Evolutionary conservation across 345 rosid species (phyloP).

Genomic region (Ceriops decandra): DNA sequence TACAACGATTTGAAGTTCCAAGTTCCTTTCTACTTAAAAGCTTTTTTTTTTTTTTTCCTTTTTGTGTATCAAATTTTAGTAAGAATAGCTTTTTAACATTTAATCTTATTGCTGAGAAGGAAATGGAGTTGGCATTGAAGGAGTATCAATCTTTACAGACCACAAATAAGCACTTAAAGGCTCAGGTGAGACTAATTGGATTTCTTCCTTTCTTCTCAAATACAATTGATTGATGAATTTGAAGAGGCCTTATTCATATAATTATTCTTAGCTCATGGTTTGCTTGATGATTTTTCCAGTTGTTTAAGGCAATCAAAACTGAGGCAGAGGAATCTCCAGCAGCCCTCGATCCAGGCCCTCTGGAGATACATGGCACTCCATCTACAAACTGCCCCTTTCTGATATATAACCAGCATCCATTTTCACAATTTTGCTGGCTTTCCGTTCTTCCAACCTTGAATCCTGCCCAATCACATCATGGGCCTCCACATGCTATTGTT

Average conservation of each 20-base stretch:
- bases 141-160: slow-evolving; percentile 60
- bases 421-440: slow-evolving; percentile 69
- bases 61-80: neutral
- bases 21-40: neutral
- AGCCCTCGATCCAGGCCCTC: slow-evolving; percentile 29
- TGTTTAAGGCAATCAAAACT: slow-evolving; percentile 42
- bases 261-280: neutral
- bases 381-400: slow-evolving; percentile 43
- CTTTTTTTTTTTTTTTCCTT: no score
- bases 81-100: slow-evolving; percentile 4
- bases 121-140: slow-evolving; percentile 59
- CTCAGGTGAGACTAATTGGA: slow-evolving; percentile 39
- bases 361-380: slow-evolving; percentile 36
- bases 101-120: slow-evolving; percentile 45
- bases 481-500: slow-evolving; percentile 28
- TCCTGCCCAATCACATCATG: slow-evolving; percentile 35
- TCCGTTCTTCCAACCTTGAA: slow-evolving; percentile 47
- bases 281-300: slow-evolving; percentile 31
- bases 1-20: neutral
- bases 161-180: slow-evolving; percentile 57
- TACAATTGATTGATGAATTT: neutral
- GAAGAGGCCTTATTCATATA: neutral
- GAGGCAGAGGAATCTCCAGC: slow-evolving; percentile 34
- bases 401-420: slow-evolving; percentile 53
- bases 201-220: neutral